phyloP scores from a whole-genome alignment of 176 grass and related monocot species.

The Areca catechu region DNA sequence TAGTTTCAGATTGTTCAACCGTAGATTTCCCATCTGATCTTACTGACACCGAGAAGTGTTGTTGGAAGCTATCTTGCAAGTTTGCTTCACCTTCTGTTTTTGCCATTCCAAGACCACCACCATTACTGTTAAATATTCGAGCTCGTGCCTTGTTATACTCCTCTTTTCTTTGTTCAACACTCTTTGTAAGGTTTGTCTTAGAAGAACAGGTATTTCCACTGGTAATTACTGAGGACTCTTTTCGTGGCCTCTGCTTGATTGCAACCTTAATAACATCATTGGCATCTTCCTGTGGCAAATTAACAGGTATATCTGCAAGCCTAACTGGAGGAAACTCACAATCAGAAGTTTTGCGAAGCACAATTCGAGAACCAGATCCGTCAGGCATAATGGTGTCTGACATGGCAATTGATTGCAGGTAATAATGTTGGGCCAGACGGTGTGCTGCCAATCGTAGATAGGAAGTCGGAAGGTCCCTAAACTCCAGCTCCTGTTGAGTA shows the following conservation, averaged over 20 bases:
- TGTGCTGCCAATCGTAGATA: slow-evolving; percentile 86
- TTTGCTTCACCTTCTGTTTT: slow-evolving; percentile 38
- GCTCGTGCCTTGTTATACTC: slow-evolving; percentile 93
- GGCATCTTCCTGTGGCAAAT: slow-evolving; percentile 60
- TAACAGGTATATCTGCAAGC: slow-evolving; percentile 83
- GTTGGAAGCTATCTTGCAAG: slow-evolving; percentile 53
- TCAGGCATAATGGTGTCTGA: slow-evolving; percentile 66
- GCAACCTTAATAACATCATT: slow-evolving; percentile 53
- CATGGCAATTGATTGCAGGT: slow-evolving; percentile 73
- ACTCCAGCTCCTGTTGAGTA: slow-evolving; percentile 42
- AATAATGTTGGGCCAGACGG: slow-evolving; percentile 85
- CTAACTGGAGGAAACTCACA: slow-evolving; percentile 51
- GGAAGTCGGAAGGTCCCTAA: slow-evolving; percentile 61
- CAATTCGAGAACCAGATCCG: slow-evolving; percentile 69
- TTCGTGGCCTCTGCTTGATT: slow-evolving; percentile 86
- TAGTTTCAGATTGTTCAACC: slow-evolving; percentile 40
- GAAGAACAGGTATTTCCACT: slow-evolving; percentile 27
- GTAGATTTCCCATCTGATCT: slow-evolving; percentile 12
- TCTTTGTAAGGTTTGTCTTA: slow-evolving; percentile 63
- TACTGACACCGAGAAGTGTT: slow-evolving; percentile 27
- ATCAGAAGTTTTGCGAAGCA: slow-evolving; percentile 52
- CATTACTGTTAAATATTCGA: slow-evolving; percentile 81
- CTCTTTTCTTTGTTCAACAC: slow-evolving; percentile 96
- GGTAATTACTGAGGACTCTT: slow-evolving; percentile 28
- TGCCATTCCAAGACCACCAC: slow-evolving; percentile 18